Base-by-base conservation (phyloP, 139 green algal species). In the Volvox reticuliferus region DNA sequence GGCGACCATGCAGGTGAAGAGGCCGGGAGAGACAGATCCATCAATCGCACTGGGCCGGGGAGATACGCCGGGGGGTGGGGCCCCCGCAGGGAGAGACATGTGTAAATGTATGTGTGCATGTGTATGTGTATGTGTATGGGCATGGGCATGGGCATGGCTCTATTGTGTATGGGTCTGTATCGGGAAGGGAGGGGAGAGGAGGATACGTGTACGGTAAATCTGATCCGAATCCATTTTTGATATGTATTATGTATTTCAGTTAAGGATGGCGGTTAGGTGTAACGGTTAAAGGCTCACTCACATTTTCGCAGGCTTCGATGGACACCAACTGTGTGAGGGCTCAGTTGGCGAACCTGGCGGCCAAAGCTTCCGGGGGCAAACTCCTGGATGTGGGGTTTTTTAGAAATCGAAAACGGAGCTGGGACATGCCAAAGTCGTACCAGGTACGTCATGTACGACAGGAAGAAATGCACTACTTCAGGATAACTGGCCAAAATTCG, bases 1-100 rank as follows among this genome's bases (percentile, higher is more conserved):
- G 30, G n/a, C 81, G 1, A 87, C 30, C n/a, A 87, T 87, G 61
- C 62, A 77, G 61, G 81, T 73, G 28, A 24, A 26, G n/a, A n/a
- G 79, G 44, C 44, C 44, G 44, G 44, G 44, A 9, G 44, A 55
- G 44, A 55, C 44, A 55, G 9, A 55, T 5, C 44, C 44, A 55
- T 5, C 5, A 55, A 5, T 9, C 44, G 44, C 44, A 55, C 44
- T 55, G 44, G 44, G 44, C 44, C 5, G 5, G 44, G 44, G 44
- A 55, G 44, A 9, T 55, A n/a, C n/a, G n/a, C n/a, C n/a, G 44
- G 44, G 44, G 44, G 44, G 44, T 14, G 9, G 44, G 44, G 44
- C 5, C 5, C 44, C 44, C 9, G 44, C 44, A 9, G 9, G 44
- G 44, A 55, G 44, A 55, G 44, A 5, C 65, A 16, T 28, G 65